These are phyloP conservation scores for Euphorbia tirucalli DNA, from an alignment of 345 rosid species.

Conservation along the genomic window DNA sequence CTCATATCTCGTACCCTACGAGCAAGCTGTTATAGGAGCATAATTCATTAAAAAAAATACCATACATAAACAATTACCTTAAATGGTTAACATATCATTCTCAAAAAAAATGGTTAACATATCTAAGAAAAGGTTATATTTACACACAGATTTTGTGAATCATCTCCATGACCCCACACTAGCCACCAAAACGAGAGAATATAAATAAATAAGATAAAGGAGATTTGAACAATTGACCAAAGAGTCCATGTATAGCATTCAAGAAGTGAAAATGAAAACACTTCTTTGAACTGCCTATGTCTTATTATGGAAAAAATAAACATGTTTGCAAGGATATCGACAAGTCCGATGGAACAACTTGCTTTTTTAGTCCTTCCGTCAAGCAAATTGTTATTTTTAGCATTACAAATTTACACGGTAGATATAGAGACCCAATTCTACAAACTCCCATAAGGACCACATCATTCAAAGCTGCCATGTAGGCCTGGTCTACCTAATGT, in stretches of 20 bases:
- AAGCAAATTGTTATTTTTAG: no score
- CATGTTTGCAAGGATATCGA: background rate
- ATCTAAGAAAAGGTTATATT: background rate
- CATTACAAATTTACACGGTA: no score
- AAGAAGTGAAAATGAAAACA: background rate
- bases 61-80: background rate
- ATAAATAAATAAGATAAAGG: background rate
- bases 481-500: background rate
- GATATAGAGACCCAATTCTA: background rate
- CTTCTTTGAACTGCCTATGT: background rate
- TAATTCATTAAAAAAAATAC: background rate
- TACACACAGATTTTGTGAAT: background rate
- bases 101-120: no score
- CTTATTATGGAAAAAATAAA: background rate
- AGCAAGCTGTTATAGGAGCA: constrained; percentile 60
- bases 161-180: background rate
- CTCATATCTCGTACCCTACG: constrained; percentile 96
- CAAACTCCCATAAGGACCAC: background rate
- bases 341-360: background rate
- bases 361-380: no score
- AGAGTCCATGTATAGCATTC: background rate
- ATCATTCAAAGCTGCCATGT: background rate
- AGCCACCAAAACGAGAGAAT: background rate
- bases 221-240: background rate
- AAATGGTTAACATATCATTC: no score